Conservation (phyloP, 1,284 basidiomycete species). For the Rhodotorula sp. region DNA sequence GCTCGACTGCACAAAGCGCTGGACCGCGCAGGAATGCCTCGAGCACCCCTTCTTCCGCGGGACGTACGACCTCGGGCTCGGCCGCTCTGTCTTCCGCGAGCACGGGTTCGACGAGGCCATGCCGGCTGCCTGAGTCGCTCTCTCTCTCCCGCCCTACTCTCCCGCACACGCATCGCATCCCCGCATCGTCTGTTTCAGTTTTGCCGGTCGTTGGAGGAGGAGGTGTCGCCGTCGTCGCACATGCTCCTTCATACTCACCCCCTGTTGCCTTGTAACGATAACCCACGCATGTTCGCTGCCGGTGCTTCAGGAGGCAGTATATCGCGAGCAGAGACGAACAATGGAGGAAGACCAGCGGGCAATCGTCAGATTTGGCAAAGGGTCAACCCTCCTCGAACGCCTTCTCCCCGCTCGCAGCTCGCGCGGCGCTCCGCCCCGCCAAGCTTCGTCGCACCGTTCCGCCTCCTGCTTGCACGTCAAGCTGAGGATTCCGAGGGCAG, state of each 20-base stretch:
- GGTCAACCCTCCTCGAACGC: too few relatives aligned
- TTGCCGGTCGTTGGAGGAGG: neutral
- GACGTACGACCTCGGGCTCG: conserved; percentile 35
- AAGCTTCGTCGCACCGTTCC: too few relatives aligned
- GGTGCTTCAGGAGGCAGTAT: too few relatives aligned
- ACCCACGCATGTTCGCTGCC: neutral
- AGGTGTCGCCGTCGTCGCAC: neutral
- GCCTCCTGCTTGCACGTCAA: too few relatives aligned
- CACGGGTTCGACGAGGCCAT: neutral
- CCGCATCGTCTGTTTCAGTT: neutral
- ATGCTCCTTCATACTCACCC: neutral
- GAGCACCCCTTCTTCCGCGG: conserved; percentile 70
- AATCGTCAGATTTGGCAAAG: too few relatives aligned
- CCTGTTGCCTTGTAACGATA: conserved; percentile 5
- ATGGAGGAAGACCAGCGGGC: neutral
- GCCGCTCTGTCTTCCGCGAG: conserved; percentile 14
- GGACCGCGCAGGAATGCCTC: conserved; percentile 73
- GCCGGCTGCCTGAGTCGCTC: neutral
- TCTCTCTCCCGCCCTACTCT: neutral
- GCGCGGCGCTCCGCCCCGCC: too few relatives aligned
- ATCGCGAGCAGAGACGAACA: neutral
- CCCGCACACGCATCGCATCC: neutral
- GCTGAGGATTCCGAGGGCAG: too few relatives aligned
- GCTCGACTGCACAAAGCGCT: conserved; percentile 62
- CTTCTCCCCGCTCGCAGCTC: too few relatives aligned